Base-by-base conservation (phyloP, 1,284 basidiomycete genomes). In the Tilletiaria anomala region DNA sequence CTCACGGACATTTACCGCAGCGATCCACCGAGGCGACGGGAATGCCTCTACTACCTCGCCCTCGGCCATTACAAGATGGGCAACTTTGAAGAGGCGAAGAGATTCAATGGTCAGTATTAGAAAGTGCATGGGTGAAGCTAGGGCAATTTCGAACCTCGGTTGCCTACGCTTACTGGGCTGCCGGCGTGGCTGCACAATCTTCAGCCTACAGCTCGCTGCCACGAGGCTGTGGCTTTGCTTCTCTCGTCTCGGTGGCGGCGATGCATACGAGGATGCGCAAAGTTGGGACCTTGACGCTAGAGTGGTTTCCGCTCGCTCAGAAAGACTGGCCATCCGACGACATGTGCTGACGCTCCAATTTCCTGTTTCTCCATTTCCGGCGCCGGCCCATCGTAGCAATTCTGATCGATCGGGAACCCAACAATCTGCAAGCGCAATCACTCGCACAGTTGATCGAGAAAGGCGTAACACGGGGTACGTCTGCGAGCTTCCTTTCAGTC, bases 21-120 rank as follows among this genome's bases (percentile, higher is more conserved):
- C 2, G 89, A 94, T 50, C 81, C 91, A 8, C 70, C 78, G 23
- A 76, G 93, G 52, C 75, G 93, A 51, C 73, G 93, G 68, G 93
- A 99, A 70, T 97, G 93, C 63, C 71, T 96, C 26, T 99, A 96
- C 68, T 99, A 96, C 70, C 79, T 99, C 37, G 85, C 87, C 1
- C 74, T 97, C 10, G 93, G 93, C 0, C 82, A 97, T 69, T 96
- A 87, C 71, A 97, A 97, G 74, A 81, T 96, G 76, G 79, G 81
- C 23, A 91, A 96, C 68, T 96, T 83, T 65, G 82, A 83, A 29
- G 86, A 96, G 66, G 87, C 89, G 2, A 80, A 77, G 69, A 80
- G 78, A 49, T 97, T 96, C 69, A 96, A 94, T 67, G 79, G 88
- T 93, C 40, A 49, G 80, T 64, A 15, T 16, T n/a, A n/a, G n/a